These are phyloP conservation scores for Cryphonectria carpinicola DNA, from an alignment of 2,329 filamentous ascomycete genomes.

Conservation along the genomic window DNA sequence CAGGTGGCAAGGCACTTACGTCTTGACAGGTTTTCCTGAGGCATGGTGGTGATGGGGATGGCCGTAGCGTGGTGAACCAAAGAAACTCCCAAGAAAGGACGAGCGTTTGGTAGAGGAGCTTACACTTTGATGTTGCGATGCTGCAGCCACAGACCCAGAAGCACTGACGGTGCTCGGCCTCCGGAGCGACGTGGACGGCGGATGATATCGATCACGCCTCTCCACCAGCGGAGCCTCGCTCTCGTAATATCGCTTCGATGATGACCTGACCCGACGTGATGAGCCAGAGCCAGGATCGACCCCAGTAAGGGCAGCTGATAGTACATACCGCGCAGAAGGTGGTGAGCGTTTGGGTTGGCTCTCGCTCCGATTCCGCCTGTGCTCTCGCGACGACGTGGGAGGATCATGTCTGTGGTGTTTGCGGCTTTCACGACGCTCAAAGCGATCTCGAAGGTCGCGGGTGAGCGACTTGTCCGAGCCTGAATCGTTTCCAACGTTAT, in stretches of 20 bases:
- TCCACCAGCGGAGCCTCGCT: constrained; percentile 39
- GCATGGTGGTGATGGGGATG: constrained; percentile 29
- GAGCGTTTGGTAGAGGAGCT: constrained; percentile 43
- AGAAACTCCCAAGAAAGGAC: constrained; percentile 40
- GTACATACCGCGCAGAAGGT: constrained; percentile 39
- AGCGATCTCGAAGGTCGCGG: constrained; percentile 27
- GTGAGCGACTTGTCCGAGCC: constrained; percentile 29
- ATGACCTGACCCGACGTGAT: constrained; percentile 28
- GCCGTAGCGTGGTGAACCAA: constrained; percentile 35
- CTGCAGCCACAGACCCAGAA: constrained; percentile 40
- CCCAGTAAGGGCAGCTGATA: constrained; percentile 15
- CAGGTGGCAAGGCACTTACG: constrained; percentile 31
- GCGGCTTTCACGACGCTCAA: constrained; percentile 25
- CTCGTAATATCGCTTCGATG: constrained; percentile 33
- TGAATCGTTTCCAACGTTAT: constrained; percentile 17
- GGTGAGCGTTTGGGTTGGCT: constrained; percentile 34
- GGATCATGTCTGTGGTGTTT: constrained; percentile 35
- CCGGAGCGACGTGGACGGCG: constrained; percentile 36
- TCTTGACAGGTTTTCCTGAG: constrained; percentile 32
- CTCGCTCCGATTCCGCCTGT: constrained; percentile 32
- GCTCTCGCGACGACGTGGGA: constrained; percentile 33
- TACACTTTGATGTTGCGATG: constrained; percentile 40
- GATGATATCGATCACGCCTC: constrained; percentile 31
- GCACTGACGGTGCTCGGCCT: constrained; percentile 41
- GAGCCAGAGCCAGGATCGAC: constrained; percentile 17